Conservation (phyloP, 1,284 basidiomycete genomes). For the Volvariella surrecta region DNA sequence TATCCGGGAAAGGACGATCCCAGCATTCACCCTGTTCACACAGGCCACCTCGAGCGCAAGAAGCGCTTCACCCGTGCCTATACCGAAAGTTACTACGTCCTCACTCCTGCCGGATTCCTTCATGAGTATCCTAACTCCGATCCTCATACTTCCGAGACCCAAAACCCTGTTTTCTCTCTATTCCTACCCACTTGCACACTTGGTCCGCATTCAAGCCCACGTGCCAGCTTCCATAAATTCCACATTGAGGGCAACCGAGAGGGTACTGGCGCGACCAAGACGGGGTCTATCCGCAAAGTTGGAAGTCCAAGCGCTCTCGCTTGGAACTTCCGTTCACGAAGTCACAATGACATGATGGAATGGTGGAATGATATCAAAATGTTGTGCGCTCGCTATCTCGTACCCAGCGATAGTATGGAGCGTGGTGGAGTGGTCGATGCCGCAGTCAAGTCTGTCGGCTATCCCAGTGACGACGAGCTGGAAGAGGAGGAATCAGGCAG, state of each 20-base stretch:
- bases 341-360: constrained; percentile 98
- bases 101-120: constrained; percentile 93
- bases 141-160: constrained; percentile 44
- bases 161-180: constrained; percentile 76
- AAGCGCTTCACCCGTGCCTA: constrained; percentile 93
- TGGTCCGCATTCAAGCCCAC: constrained; percentile 78
- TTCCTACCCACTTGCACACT: constrained; percentile 96
- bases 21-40: constrained; percentile 82
- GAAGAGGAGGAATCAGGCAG: constrained; percentile 64
- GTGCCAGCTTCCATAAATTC: constrained; percentile 87
- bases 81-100: constrained; percentile 85
- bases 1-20: constrained; percentile 96
- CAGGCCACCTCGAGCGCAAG: constrained; percentile 92
- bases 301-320: constrained; percentile 25
- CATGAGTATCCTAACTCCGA: constrained; percentile 88
- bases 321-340: constrained; percentile 88
- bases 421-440: constrained; percentile 89
- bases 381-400: constrained; percentile 93
- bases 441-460: constrained; percentile 86
- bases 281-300: constrained; percentile 33
- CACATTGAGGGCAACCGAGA: constrained; percentile 93
- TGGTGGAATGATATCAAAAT: constrained; percentile 99
- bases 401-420: constrained; percentile 92
- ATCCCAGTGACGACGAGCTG: constrained; percentile 71
- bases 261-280: constrained; percentile 57